phyloP scores from a whole-genome alignment of 2,329 filamentous ascomycete species.

The Salinomyces thailandicus region DNA sequence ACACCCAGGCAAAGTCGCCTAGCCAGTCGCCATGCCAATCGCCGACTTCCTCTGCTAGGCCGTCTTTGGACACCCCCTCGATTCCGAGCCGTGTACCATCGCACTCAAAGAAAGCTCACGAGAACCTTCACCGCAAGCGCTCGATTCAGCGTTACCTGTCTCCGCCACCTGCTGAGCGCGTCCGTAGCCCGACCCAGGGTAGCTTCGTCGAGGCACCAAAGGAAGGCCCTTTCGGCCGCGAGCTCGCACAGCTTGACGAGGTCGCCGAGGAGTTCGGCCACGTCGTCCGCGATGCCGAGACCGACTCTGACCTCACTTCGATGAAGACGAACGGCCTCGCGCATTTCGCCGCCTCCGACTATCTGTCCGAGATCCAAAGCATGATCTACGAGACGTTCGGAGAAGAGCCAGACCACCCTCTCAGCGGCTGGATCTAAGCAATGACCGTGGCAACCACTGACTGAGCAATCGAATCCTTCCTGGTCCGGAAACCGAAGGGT shows the following conservation, averaged over 20 bases:
- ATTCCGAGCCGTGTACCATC: slow-evolving; percentile 72
- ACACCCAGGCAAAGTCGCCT: slow-evolving; percentile 16
- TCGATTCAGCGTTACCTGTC: slow-evolving; percentile 42
- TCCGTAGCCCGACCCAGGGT: slow-evolving; percentile 7
- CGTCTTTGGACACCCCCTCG: slow-evolving; percentile 46
- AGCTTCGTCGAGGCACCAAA: slow-evolving; percentile 32
- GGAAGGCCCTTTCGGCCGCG: slow-evolving; percentile 68
- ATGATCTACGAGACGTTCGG: slow-evolving; percentile 43
- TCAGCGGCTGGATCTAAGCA: slow-evolving; percentile 10
- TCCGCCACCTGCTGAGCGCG: slow-evolving; percentile 31
- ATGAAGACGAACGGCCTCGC: slow-evolving; percentile 59
- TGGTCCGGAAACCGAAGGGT: slow-evolving; percentile 17
- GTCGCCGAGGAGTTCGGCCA: slow-evolving; percentile 75
- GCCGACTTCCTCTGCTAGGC: slow-evolving; percentile 49
- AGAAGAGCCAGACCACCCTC: slow-evolving; percentile 19
- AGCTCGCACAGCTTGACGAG: slow-evolving; percentile 86
- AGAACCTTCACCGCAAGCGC: slow-evolving; percentile 59
- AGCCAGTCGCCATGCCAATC: too few relatives aligned
- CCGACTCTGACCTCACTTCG: slow-evolving; percentile 57
- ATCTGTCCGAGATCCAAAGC: slow-evolving; percentile 67
- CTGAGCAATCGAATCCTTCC: slow-evolving; percentile 20
- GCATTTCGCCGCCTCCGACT: slow-evolving; percentile 70
- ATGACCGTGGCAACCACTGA: background rate
- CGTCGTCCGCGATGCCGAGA: slow-evolving; percentile 47
- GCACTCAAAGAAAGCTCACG: slow-evolving; percentile 80